Conservation (phyloP, 2,329 filamentous ascomycete species). For the Fusarium sp. region DNA sequence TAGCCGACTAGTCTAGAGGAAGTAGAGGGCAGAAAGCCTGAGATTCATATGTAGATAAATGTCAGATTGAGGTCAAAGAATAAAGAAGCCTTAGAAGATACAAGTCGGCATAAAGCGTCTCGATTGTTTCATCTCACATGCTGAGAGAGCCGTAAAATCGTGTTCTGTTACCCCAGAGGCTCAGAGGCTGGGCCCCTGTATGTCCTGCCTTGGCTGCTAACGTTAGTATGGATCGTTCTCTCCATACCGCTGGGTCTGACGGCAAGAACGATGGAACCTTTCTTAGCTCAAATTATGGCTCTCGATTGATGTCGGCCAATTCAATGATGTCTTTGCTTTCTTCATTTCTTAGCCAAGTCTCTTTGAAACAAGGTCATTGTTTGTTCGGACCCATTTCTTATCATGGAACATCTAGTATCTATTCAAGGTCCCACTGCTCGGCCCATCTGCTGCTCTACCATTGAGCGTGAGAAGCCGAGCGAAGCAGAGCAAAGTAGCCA, state of each 20-base stretch:
- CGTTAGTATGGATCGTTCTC: not conserved
- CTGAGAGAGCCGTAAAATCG: not conserved
- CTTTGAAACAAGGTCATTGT: not conserved
- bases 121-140: not conserved
- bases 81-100: not conserved
- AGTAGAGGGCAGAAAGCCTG: not conserved
- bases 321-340: not conserved
- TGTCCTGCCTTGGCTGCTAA: not conserved
- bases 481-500: constrained; percentile 6
- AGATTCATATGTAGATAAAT: not conserved
- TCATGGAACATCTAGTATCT: not conserved
- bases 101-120: not conserved
- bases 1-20: not conserved
- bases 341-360: not conserved
- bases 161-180: not conserved
- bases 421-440: not conserved
- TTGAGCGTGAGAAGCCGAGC: not conserved
- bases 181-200: not conserved
- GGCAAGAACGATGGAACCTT: not conserved
- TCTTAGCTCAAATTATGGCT: not conserved
- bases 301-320: not conserved
- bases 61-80: not conserved
- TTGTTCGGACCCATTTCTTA: not conserved
- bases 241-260: not conserved
- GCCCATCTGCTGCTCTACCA: not conserved